Evolutionary conservation across 2,329 filamentous ascomycete species (phyloP).

Genomic region (Epichloe hybrida): DNA sequence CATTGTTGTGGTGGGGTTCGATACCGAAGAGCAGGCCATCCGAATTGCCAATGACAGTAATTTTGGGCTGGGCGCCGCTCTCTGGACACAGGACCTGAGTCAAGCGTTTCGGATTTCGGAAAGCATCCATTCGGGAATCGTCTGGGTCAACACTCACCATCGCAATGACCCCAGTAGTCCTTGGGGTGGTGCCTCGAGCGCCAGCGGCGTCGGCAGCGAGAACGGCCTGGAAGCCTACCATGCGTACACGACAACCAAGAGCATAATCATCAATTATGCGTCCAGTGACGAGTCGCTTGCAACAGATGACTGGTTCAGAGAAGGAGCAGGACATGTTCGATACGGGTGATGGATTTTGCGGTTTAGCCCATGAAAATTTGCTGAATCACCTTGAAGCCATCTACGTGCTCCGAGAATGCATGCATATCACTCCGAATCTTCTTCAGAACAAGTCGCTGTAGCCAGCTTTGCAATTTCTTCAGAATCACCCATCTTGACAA

Average conservation of each 20-base stretch:
- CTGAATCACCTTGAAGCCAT: too few relatives aligned
- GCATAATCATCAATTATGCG: slow-evolving; percentile 57
- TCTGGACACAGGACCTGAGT: slow-evolving; percentile 65
- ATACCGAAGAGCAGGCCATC: slow-evolving; percentile 58
- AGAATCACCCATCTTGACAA: not conserved
- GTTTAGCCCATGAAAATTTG: not conserved
- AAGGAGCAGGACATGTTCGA: slow-evolving; percentile 36
- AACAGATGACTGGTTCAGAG: slow-evolving; percentile 55
- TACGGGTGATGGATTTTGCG: slow-evolving; percentile 14
- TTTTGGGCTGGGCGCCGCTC: slow-evolving; percentile 63
- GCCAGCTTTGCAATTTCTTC: not conserved
- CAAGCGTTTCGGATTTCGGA: slow-evolving; percentile 64
- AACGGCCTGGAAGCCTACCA: slow-evolving; percentile 54
- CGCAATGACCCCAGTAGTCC: slow-evolving; percentile 59
- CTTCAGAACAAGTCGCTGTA: not conserved
- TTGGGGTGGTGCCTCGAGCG: slow-evolving; percentile 50
- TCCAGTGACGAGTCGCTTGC: slow-evolving; percentile 35
- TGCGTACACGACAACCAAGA: slow-evolving; percentile 47
- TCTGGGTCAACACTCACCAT: slow-evolving; percentile 50
- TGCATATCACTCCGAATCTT: not conserved
- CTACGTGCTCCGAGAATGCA: too few relatives aligned
- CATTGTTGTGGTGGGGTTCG: slow-evolving; percentile 61
- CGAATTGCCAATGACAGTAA: slow-evolving; percentile 57
- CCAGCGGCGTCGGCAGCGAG: slow-evolving; percentile 58
- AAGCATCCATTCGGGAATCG: slow-evolving; percentile 50